A percentile compares a stretch with the other conserved stretches of the same genome.
Evolutionary conservation across 768 basidiomycete species (phyloP).

Genomic region (Lactarius evosmus): DNA sequence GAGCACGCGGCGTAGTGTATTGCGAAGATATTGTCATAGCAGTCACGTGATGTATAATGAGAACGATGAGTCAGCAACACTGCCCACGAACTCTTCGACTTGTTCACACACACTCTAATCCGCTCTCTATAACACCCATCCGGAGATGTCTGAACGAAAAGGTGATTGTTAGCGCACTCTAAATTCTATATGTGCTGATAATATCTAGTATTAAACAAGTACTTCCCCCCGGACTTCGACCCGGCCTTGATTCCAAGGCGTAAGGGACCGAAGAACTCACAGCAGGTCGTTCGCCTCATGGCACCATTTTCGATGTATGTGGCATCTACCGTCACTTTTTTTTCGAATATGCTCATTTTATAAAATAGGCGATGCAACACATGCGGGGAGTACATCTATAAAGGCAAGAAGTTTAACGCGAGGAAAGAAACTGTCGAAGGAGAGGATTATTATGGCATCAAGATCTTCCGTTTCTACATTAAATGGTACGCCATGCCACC

Average conservation of each 20-base stretch:
- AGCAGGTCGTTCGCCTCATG: conserved; percentile 98
- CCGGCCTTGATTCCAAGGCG: conserved; percentile 92
- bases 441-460: conserved; percentile 98
- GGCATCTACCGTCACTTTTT: not conserved
- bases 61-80: not conserved
- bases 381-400: conserved; percentile 98
- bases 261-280: conserved; percentile 88
- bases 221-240: conserved; percentile 98
- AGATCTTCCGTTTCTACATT: conserved; percentile 91
- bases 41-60: conserved; percentile 2
- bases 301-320: conserved; percentile 96
- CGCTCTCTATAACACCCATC: conserved; percentile 17
- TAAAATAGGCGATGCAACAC: conserved; percentile 78
- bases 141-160: conserved; percentile 80
- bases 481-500: conserved; percentile 63
- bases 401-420: conserved; percentile 99
- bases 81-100: not conserved
- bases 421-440: conserved; percentile 97
- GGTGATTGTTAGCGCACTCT: conserved; percentile 39
- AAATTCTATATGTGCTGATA: conserved; percentile 13
- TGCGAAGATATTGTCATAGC: not conserved
- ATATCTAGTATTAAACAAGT: conserved; percentile 82
- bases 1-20: not conserved
- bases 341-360: conserved; percentile 2
- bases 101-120: not conserved